These are phyloP conservation scores for Rheum nobile DNA, from an alignment of 148 eudicot genomes.

Conservation along the genomic window DNA sequence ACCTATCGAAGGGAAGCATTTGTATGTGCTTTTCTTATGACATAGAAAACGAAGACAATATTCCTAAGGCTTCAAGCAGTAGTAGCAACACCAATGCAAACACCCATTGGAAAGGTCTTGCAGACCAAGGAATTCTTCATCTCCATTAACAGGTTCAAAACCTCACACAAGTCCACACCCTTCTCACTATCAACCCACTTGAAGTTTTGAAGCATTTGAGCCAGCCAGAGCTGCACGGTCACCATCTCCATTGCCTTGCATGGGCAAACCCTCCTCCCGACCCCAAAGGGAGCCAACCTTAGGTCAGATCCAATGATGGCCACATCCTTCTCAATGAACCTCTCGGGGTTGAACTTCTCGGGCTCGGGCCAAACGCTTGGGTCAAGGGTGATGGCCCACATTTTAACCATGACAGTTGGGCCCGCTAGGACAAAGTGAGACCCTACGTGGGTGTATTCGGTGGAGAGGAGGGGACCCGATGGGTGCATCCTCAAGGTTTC, in stretches of 20 bases:
- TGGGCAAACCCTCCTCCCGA: slow-evolving; percentile 84
- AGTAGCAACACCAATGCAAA: too few species aligned
- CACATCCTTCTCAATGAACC: slow-evolving; percentile 68
- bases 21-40: too few species aligned
- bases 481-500: slow-evolving; percentile 88
- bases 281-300: slow-evolving; percentile 78
- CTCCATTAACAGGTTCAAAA: slow-evolving; percentile 75
- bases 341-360: slow-evolving; percentile 47
- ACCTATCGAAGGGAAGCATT: too few species aligned
- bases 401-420: slow-evolving; percentile 94
- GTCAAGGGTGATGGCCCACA: slow-evolving; percentile 95
- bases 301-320: slow-evolving; percentile 76
- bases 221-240: slow-evolving; percentile 83
- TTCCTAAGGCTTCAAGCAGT: too few species aligned
- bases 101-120: too few species aligned
- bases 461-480: slow-evolving; percentile 83
- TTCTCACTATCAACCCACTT: slow-evolving; percentile 38
- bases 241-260: slow-evolving; percentile 70
- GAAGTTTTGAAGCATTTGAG: slow-evolving; percentile 70
- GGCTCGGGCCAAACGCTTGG: slow-evolving; percentile 56
- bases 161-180: slow-evolving; percentile 66
- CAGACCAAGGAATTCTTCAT: slow-evolving; percentile 79
- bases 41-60: too few species aligned
- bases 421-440: slow-evolving; percentile 70
- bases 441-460: slow-evolving; percentile 71